Percentiles rank a stretch among this genome's conserved stretches.
Conservation (phyloP, 2,329 filamentous ascomycete genomes). For the Aspergillus niger region DNA sequence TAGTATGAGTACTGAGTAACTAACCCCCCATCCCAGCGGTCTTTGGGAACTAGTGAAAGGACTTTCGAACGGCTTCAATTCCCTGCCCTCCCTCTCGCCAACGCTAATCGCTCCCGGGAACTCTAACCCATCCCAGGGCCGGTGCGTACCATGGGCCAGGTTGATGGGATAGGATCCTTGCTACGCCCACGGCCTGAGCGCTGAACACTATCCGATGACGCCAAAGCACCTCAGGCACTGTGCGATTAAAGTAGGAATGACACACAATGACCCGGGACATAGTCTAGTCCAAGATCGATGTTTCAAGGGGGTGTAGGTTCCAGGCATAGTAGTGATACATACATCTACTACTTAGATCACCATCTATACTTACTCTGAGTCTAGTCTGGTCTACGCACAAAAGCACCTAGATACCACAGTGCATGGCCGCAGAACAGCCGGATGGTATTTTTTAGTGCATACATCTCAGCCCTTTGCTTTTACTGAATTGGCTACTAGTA, state of each 20-base stretch:
- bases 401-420: too few species aligned
- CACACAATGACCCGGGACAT: not conserved
- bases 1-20: too few species aligned
- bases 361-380: not conserved
- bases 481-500: too few species aligned
- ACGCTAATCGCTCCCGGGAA: slow-evolving; percentile 7
- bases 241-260: not conserved
- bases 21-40: too few species aligned
- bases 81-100: not conserved
- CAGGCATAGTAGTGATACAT: not conserved
- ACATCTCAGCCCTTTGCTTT: too few species aligned
- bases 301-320: not conserved
- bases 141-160: slow-evolving; percentile 16
- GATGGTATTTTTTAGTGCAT: too few species aligned
- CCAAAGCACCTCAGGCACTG: not conserved
- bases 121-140: not conserved
- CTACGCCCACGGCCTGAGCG: not conserved
- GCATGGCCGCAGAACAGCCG: too few species aligned
- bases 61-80: not conserved
- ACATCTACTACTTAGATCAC: not conserved
- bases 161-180: slow-evolving; percentile 22
- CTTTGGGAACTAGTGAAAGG: not conserved
- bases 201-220: not conserved
- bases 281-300: not conserved
- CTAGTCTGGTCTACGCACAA: too few species aligned